Conservation (phyloP, 2,329 filamentous ascomycete genomes). For the Tolypocladium sp. region DNA sequence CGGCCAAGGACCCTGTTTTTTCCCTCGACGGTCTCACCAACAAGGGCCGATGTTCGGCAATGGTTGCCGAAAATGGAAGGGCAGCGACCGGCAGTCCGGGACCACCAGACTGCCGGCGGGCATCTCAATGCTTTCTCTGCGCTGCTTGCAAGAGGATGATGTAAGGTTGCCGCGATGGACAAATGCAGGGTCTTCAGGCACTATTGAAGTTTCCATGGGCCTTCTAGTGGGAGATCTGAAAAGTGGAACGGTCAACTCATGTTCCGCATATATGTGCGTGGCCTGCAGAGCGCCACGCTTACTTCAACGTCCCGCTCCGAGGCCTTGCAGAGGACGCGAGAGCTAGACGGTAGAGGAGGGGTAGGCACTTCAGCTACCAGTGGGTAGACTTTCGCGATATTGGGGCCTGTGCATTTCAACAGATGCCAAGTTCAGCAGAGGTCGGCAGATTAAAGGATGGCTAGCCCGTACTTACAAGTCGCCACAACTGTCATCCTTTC, state of each 20-base stretch:
- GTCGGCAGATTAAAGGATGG: no score
- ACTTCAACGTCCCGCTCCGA: not conserved
- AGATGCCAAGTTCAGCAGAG: no score
- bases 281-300: not conserved
- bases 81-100: not conserved
- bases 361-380: no score
- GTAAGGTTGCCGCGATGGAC: not conserved
- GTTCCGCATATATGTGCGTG: not conserved
- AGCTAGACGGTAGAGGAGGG: no score
- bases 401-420: no score
- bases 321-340: constrained; percentile 6
- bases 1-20: not conserved
- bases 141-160: not conserved
- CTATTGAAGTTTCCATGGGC: not conserved
- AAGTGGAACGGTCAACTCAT: not conserved
- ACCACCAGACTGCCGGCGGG: not conserved
- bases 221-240: not conserved
- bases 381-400: no score
- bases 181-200: not conserved
- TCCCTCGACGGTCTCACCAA: not conserved
- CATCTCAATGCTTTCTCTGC: not conserved
- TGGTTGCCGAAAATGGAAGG: not conserved
- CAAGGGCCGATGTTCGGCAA: not conserved
- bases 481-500: no score
- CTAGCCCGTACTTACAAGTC: no score